Evolutionary conservation across 345 rosid species (phyloP).

Genomic region (Hibiscus trionum): DNA sequence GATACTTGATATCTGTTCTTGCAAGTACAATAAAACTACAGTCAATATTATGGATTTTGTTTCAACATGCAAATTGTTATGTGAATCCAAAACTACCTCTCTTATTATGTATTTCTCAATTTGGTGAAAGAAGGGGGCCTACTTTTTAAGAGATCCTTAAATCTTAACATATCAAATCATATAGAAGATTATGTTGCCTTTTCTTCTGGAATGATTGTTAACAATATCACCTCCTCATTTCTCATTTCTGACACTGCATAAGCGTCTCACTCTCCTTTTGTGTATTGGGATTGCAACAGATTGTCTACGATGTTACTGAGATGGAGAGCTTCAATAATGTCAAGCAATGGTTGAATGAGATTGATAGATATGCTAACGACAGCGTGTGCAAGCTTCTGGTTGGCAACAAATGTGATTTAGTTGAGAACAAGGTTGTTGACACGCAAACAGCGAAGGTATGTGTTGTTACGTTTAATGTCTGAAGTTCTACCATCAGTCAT

Average conservation of each 20-base stretch:
- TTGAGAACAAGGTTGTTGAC: constrained; percentile 75
- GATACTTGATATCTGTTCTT: not conserved
- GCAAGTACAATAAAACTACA: not conserved
- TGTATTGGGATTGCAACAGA: constrained; percentile 33
- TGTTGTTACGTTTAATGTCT: not conserved
- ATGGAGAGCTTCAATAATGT: constrained; percentile 90
- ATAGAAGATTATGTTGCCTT: not conserved
- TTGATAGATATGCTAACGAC: constrained; percentile 79
- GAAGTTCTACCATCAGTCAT: not conserved
- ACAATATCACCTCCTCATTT: not conserved
- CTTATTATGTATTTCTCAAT: not conserved
- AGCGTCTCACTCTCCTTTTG: not conserved
- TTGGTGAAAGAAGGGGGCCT: not conserved
- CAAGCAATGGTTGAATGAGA: constrained; percentile 86
- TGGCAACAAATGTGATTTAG: constrained; percentile 79
- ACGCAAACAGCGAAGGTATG: constrained; percentile 71
- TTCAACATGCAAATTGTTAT: not conserved
- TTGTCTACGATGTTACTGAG: constrained; percentile 78
- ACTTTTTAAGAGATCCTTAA: not conserved
- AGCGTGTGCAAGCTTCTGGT: constrained; percentile 82
- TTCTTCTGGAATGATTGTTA: not conserved
- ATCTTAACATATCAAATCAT: not conserved
- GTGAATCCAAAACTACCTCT: not conserved
- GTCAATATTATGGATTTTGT: not conserved
- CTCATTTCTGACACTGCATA: not conserved